Base-by-base conservation (phyloP, 768 basidiomycete species). In the Neoboletus subvelutipes region DNA sequence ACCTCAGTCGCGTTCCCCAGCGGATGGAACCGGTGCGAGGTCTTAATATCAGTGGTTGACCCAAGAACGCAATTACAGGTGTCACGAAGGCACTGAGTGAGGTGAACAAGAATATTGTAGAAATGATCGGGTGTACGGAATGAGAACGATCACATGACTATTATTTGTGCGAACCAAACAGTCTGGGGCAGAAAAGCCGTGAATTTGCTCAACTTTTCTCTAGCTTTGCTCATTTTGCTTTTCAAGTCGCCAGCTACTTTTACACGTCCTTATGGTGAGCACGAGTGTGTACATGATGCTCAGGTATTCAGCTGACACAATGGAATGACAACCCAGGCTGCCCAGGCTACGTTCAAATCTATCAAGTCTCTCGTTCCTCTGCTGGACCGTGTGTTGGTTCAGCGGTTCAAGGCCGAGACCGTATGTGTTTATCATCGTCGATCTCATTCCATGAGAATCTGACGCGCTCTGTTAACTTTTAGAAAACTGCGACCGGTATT, bases 401-500 rank as follows among this genome's bases (percentile, higher is more conserved):
- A 98, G 77, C 84, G 95, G 55, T 96, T 96, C 86, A 98, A 98
- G 80, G 80, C 92, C 33, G 94, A 96, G 64, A 92, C 93, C 9
- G 95, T 98, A 67, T 59, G 90, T 78, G n/a, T 55, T 12, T 39
- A 8, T 42, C 4, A 11, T 45, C 4, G 12, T 45, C 6, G 6
- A 13, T 11, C 1, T 26, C 3, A 10, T 40, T 37, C 10, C 18
- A 4, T 10, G 15, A 13, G 9, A n/a, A 13, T 28, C 18, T 61
- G 26, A 68, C 34, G 28, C 3, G 4, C 28, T 6, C 15, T 37
- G 40, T 2, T 8, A 13, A 45, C 10, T 2, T 7, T 39, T 64
- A 98, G 95, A 97, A 98, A 95, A 99, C 96, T n/a, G 90, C 97
- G 4, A 76, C 89, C 24, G 97, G 97, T 36, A 87, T 99, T 71